A percentile compares a stretch with the other conserved stretches of the same genome.
Conservation (phyloP, 768 basidiomycete species). For the Mycena epipterygia region DNA sequence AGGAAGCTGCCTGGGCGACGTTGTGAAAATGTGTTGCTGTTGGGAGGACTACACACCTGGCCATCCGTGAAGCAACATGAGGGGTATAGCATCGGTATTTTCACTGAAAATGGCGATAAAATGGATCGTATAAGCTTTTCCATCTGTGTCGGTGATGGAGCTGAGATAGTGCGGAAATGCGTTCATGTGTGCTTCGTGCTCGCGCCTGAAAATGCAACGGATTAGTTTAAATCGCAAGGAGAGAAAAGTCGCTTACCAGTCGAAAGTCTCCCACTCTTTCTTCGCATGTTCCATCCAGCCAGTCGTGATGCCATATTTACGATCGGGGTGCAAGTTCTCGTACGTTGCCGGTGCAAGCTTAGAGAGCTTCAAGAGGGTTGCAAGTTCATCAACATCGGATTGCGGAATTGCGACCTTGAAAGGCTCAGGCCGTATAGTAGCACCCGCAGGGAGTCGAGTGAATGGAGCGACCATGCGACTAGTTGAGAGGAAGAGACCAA, state of each 20-base stretch:
- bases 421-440: too few relatives aligned
- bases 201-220: not conserved
- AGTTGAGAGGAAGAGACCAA: too few relatives aligned
- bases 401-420: too few relatives aligned
- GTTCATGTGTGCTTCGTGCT: not conserved
- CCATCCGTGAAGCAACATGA: slow-evolving; percentile 17
- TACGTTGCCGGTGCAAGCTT: not conserved
- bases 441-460: too few relatives aligned
- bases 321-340: not conserved
- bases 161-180: slow-evolving; percentile 1
- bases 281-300: slow-evolving; percentile 18
- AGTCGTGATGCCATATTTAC: not conserved
- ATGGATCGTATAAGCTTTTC: not conserved
- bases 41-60: not conserved
- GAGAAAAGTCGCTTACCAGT: not conserved
- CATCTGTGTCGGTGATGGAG: not conserved
- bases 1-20: not conserved
- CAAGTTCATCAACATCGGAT: too few relatives aligned
- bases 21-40: too few relatives aligned
- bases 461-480: too few relatives aligned
- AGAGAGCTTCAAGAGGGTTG: too few relatives aligned
- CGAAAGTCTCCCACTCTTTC: slow-evolving; percentile 9
- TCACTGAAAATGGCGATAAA: not conserved
- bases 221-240: too few relatives aligned
- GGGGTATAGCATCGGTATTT: slow-evolving; percentile 7